Percentiles rank a stretch among this genome's conserved stretches.
These are phyloP conservation scores for Glycine tomentella DNA, from an alignment of 306 rosid genomes.

Conservation along the genomic window DNA sequence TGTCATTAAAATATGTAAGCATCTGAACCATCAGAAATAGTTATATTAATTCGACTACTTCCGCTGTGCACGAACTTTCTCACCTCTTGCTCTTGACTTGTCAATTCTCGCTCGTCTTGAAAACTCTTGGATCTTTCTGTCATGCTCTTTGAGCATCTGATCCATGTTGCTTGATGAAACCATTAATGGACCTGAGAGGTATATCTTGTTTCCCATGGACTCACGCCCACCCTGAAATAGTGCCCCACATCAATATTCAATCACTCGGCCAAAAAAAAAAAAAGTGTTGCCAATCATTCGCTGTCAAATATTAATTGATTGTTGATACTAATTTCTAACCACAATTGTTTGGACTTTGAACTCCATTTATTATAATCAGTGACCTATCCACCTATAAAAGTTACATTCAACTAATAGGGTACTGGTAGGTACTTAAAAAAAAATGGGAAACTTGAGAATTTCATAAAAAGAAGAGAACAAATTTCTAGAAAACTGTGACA, in stretches of 20 bases:
- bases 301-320: constrained; percentile 5
- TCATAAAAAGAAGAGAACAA: not conserved
- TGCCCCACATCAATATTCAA: constrained; percentile 1
- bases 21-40: constrained; percentile 37
- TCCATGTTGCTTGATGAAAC: constrained; percentile 77
- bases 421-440: too few relatives aligned
- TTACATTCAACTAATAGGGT: not conserved
- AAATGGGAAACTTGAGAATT: not conserved
- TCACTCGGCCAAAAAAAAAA: constrained; percentile 8
- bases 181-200: constrained; percentile 85
- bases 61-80: constrained; percentile 45
- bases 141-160: constrained; percentile 83
- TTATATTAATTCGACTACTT: constrained; percentile 37
- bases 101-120: constrained; percentile 75
- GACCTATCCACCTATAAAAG: not conserved
- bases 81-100: constrained; percentile 53
- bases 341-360: not conserved
- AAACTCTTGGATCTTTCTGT: constrained; percentile 78
- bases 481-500: not conserved
- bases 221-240: constrained; percentile 71
- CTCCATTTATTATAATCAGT: not conserved
- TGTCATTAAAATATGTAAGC: constrained; percentile 36
- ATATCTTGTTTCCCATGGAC: constrained; percentile 71
- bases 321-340: not conserved
- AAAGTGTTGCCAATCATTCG: not conserved